These are phyloP conservation scores for Penicillium crystallinum DNA, from an alignment of 495 filamentous ascomycete genomes.

Conservation along the genomic window DNA sequence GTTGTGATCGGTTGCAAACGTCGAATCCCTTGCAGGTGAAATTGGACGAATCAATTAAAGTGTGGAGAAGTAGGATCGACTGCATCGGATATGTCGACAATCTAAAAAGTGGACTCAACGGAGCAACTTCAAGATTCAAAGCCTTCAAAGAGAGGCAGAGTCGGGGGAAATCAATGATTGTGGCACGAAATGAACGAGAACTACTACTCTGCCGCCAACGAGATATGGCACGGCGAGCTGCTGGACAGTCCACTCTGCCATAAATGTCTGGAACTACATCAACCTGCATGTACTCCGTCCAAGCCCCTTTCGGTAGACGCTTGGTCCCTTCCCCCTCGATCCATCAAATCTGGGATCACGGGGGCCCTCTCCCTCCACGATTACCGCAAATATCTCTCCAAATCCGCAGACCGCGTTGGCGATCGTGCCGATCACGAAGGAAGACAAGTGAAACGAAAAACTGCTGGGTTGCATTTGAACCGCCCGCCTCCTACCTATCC, in stretches of 20 bases:
- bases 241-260: constrained; percentile 20
- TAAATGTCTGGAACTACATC: constrained; percentile 12
- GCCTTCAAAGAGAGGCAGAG: background rate
- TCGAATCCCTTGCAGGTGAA: constrained; percentile 1
- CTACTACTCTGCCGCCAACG: constrained; percentile 7
- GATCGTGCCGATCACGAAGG: constrained; percentile 26
- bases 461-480: constrained; percentile 32
- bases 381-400: constrained; percentile 31
- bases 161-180: background rate
- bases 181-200: constrained; percentile 10
- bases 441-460: constrained; percentile 34
- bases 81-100: constrained; percentile 7
- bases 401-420: constrained; percentile 20
- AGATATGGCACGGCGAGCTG: constrained; percentile 14
- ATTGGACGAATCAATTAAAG: constrained; percentile 2
- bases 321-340: constrained; percentile 20
- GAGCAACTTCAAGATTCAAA: background rate
- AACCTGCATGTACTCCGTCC: constrained; percentile 16
- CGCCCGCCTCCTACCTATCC: constrained; percentile 21
- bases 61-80: constrained; percentile 10
- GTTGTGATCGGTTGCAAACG: background rate
- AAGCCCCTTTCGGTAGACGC: constrained; percentile 17
- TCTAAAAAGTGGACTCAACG: background rate
- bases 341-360: constrained; percentile 18
- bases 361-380: constrained; percentile 31